Base-by-base conservation (phyloP, 139 green algal species). In the Chlamydomonas sphaeroides region DNA sequence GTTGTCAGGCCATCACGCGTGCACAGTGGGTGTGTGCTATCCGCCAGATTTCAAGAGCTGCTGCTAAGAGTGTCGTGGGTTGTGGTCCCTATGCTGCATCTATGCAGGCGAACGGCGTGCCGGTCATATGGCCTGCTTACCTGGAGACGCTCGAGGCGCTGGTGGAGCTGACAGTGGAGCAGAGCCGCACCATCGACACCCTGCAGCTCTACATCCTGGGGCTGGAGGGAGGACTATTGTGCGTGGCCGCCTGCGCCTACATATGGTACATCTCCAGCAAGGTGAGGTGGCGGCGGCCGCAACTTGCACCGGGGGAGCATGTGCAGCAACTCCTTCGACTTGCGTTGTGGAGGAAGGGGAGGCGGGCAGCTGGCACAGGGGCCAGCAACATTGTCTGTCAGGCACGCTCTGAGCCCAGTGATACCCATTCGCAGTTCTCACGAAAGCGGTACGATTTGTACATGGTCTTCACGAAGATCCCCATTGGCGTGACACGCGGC, bases 121-220 rank as follows among this genome's bases (percentile, higher is more conserved):
- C 15, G 17, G 68, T 35, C 68, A 77, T 77, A n/a, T 77, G 8
- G 23, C 45, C 68, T 14, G 68, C 45, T 48, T 77, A 77, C 68
- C 45, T 45, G n/a, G n/a, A 42, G 0, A 77, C 45, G 3, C 32
- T 77, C 11, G 45, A 77, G 45, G 68, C 68, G 18, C n/a, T 77
- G 68, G 68, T 77, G 45, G 5, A 63, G 45, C 3, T 77, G 15
- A 45, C 48, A n/a, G 68, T 77, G 68, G 68, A n/a, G 10, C 10
- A 77, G n/a, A 48, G 45, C 18, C 5, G 33, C 4, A 3, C 8
- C 11, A 63, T 77, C n/a, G 45, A 45, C 45, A 49, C 10, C n/a
- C 48, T 77, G n/a, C 68, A 77, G 68, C 68, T 77, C n/a, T 45
- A 65, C n/a, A 33, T 63, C 7, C n/a, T 77, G 68, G 45, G 45